Percentiles rank a stretch among this genome's conserved stretches.
Conservation (phyloP, 257 asterid genomes). For the Solanum peruvianum region DNA sequence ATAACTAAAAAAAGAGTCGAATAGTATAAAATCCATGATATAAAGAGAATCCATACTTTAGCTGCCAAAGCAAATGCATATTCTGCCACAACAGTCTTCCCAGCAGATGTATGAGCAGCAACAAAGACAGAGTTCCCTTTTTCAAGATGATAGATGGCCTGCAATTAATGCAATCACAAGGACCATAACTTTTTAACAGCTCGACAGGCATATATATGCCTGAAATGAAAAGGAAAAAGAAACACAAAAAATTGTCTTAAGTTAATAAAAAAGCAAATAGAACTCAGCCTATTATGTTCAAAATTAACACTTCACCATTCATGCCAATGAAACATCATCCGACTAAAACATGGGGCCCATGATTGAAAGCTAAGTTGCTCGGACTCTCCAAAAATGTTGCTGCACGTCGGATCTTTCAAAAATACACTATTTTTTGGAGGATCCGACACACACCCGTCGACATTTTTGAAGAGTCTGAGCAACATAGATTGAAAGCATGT, state of each 20-base stretch:
- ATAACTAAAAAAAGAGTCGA: neutral
- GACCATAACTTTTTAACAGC: neutral
- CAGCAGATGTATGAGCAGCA: constrained; percentile 91
- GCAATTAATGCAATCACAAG: constrained; percentile 11
- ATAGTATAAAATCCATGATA: neutral
- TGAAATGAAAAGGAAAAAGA: neutral
- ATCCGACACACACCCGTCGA: neutral
- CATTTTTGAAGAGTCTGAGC: neutral
- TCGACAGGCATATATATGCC: neutral
- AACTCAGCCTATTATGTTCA: neutral
- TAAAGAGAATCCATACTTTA: constrained; percentile 38
- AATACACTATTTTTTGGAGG: neutral
- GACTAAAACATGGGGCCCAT: neutral
- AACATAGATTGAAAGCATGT: neutral
- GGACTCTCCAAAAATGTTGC: neutral
- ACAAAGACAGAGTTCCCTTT: constrained; percentile 95
- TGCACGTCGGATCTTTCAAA: neutral
- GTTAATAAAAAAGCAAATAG: neutral
- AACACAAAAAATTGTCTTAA: neutral
- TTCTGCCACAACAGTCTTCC: constrained; percentile 96
- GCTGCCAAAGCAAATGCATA: constrained; percentile 98
- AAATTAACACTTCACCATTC: neutral
- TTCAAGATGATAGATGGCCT: constrained; percentile 97
- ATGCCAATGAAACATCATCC: neutral
- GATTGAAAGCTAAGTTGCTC: neutral